Evolutionary conservation across 1,139 yeast species (phyloP).

Genomic region (Debaryomyces singareniensis): DNA sequence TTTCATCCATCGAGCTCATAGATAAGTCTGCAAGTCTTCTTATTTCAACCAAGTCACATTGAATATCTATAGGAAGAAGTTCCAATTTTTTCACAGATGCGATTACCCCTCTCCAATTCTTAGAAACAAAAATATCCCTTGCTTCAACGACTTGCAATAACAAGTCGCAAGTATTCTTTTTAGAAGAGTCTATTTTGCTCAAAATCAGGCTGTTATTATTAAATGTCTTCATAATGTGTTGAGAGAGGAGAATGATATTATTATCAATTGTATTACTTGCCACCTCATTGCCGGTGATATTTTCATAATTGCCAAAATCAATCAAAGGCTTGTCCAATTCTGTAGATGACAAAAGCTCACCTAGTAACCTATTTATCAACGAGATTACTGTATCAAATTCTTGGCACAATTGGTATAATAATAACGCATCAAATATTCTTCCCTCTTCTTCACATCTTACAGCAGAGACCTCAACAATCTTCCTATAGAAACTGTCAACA

Average conservation of each 20-base stretch:
- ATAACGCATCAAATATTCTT: slow-evolving; percentile 75
- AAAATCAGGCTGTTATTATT: slow-evolving; percentile 46
- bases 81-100: slow-evolving; percentile 52
- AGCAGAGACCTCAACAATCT: slow-evolving; percentile 82
- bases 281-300: slow-evolving; percentile 14
- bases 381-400: slow-evolving; percentile 82
- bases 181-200: slow-evolving; percentile 36
- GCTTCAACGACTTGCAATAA: slow-evolving; percentile 65
- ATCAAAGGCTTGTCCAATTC: slow-evolving; percentile 63
- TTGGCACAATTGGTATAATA: slow-evolving; percentile 81
- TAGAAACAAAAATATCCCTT: slow-evolving; percentile 51
- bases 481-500: slow-evolving; percentile 40
- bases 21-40: slow-evolving; percentile 39
- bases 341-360: slow-evolving; percentile 70
- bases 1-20: slow-evolving; percentile 52
- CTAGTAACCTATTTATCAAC: slow-evolving; percentile 68
- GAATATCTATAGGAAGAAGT: slow-evolving; percentile 54
- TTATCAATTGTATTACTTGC: slow-evolving; percentile 31
- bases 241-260: slow-evolving; percentile 50
- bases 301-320: slow-evolving; percentile 29
- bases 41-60: slow-evolving; percentile 30
- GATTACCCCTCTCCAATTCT: slow-evolving; percentile 60
- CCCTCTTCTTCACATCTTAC: slow-evolving; percentile 89
- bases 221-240: slow-evolving; percentile 49
- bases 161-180: slow-evolving; percentile 57